A percentile compares a stretch with the other conserved stretches of the same genome.
Evolutionary conservation across 2,329 filamentous ascomycete species (phyloP).

Genomic region (Emericellopsis cladophorae): DNA sequence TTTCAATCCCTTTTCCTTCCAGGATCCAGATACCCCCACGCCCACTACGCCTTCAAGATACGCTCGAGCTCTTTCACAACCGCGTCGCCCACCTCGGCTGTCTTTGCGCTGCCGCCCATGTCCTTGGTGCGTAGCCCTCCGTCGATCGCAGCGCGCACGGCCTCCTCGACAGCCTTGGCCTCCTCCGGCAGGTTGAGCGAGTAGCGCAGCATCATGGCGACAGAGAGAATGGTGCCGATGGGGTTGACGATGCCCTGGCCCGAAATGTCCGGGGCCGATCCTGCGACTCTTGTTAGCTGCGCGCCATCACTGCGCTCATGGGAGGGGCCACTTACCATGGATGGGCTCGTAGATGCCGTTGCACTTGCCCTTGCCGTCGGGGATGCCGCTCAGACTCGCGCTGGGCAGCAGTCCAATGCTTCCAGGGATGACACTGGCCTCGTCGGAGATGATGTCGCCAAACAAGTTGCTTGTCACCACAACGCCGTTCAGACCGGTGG

Average conservation of each 20-base stretch:
- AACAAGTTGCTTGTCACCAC: constrained; percentile 90
- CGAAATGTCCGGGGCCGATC: constrained; percentile 85
- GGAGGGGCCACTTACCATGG: constrained; percentile 7
- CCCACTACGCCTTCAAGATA: constrained; percentile 4
- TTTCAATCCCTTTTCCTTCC: too few species aligned
- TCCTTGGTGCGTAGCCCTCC: constrained; percentile 69
- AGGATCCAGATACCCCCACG: too few species aligned
- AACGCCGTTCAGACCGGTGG: constrained; percentile 73
- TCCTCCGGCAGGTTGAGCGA: constrained; percentile 70
- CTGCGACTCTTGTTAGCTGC: constrained; percentile 22
- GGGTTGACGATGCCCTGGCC: constrained; percentile 46
- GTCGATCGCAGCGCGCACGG: constrained; percentile 71
- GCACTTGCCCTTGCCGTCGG: constrained; percentile 11
- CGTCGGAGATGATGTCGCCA: constrained; percentile 91
- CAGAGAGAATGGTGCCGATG: constrained; percentile 78
- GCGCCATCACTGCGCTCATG: constrained; percentile 1
- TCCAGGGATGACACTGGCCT: constrained; percentile 88
- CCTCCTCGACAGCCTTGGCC: constrained; percentile 67
- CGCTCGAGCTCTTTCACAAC: constrained; percentile 32
- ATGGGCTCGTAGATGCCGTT: constrained; percentile 25
- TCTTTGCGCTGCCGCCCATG: constrained; percentile 66
- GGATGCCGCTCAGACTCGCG: constrained; percentile 11
- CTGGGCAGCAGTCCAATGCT: constrained; percentile 11
- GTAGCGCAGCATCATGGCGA: constrained; percentile 95
- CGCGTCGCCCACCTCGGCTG: constrained; percentile 63